These are phyloP conservation scores for Pyrenophora tritici-repentis DNA, from an alignment of 2,329 filamentous ascomycete species.

Conservation along the genomic window DNA sequence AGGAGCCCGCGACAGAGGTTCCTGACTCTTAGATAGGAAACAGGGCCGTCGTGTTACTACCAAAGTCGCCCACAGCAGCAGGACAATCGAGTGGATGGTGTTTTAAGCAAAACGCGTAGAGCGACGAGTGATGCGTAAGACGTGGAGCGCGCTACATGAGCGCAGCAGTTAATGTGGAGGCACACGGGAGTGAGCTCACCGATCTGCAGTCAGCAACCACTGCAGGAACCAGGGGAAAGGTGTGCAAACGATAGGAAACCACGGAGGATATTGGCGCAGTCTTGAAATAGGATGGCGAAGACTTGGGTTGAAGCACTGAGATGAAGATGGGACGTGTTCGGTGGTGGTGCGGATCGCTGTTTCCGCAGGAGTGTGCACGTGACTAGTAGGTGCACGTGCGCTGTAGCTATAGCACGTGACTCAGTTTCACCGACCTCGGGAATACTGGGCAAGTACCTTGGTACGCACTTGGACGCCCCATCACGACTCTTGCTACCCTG, in stretches of 20 bases:
- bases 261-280: not conserved
- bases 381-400: too few relatives aligned
- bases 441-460: not conserved
- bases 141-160: slow-evolving; percentile 15
- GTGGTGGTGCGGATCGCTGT: too few relatives aligned
- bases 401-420: not conserved
- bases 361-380: too few relatives aligned
- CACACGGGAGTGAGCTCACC: slow-evolving; percentile 17
- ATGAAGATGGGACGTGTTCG: not conserved
- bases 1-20: slow-evolving; percentile 1
- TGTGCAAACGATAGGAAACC: slow-evolving; percentile 3
- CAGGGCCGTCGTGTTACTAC: slow-evolving; percentile 5
- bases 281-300: not conserved
- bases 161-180: slow-evolving; percentile 17
- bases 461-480: not conserved
- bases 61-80: slow-evolving; percentile 7
- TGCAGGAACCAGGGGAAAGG: slow-evolving; percentile 21
- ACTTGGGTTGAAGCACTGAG: not conserved
- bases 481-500: not conserved
- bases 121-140: slow-evolving; percentile 13
- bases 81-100: not conserved
- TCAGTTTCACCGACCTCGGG: not conserved
- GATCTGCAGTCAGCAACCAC: slow-evolving; percentile 21
- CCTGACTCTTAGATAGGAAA: not conserved
- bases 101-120: not conserved